Percentiles rank a stretch among this genome's conserved stretches.
Evolutionary conservation across 306 rosid genomes (phyloP).

Genomic region (Abrus pulchellus): DNA sequence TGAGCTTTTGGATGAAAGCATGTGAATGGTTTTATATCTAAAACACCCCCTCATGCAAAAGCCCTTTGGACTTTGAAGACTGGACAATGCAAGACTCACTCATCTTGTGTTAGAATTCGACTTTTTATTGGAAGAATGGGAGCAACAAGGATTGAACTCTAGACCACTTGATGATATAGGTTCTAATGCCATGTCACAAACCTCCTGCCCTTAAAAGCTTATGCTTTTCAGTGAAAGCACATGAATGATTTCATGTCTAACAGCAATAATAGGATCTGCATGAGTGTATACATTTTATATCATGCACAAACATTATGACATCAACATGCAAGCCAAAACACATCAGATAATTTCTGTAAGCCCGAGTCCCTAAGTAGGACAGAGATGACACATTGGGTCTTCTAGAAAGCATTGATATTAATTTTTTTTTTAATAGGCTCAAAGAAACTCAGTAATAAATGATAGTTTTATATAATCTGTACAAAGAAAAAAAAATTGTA

Average conservation of each 20-base stretch:
- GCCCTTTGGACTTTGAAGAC: too few relatives aligned
- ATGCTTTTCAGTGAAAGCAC: neutral
- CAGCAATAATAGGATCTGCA: neutral
- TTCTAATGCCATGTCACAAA: neutral
- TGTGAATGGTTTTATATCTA: neutral
- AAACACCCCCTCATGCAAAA: neutral
- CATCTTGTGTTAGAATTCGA: too few relatives aligned
- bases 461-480: neutral
- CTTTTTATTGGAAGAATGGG: too few relatives aligned
- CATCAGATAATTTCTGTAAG: neutral
- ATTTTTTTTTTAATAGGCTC: neutral
- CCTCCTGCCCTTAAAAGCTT: neutral
- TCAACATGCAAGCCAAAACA: neutral
- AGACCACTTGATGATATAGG: neutral
- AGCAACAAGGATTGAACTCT: neutral
- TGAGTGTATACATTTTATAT: neutral
- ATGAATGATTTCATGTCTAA: neutral
- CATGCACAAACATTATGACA: neutral
- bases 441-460: neutral
- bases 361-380: neutral
- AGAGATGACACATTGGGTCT: neutral
- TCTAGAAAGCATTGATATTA: conserved; percentile 1
- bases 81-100: too few relatives aligned
- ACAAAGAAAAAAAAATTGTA: conserved; percentile 13
- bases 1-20: too few relatives aligned